Conservation (phyloP, 768 basidiomycete species). For the Melanogaster broomeanus region DNA sequence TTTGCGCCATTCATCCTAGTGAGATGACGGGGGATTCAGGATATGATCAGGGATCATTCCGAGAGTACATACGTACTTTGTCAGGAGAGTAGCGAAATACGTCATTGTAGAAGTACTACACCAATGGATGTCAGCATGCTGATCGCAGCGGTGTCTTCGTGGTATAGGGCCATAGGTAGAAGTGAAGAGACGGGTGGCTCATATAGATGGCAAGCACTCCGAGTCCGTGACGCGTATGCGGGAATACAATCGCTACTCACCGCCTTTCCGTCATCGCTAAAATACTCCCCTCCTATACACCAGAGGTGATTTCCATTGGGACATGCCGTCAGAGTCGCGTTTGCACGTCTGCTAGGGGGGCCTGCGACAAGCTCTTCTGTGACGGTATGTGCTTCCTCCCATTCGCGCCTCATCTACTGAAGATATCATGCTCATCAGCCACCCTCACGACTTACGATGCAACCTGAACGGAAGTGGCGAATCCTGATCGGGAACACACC, state of each 20-base stretch:
- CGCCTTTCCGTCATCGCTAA: constrained; percentile 82
- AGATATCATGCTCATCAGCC: constrained; percentile 6
- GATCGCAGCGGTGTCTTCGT: no score
- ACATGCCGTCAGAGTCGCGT: constrained; percentile 79
- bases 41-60: neutral
- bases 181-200: no score
- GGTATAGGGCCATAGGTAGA: no score
- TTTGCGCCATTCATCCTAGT: constrained; percentile 84
- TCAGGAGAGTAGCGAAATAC: constrained; percentile 86
- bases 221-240: no score
- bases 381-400: constrained; percentile 81
- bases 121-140: neutral
- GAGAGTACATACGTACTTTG: constrained; percentile 46
- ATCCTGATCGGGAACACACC: constrained; percentile 38
- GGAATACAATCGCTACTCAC: constrained; percentile 38
- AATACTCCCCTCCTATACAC: constrained; percentile 87
- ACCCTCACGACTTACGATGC: neutral
- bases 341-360: constrained; percentile 81
- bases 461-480: neutral
- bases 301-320: constrained; percentile 81
- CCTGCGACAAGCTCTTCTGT: constrained; percentile 84
- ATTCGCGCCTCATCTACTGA: constrained; percentile 77
- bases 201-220: neutral
- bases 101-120: constrained; percentile 84
- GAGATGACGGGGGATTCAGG: neutral